Conservation (phyloP, 352 stramenopile species). For the Pythium phragmitis region DNA sequence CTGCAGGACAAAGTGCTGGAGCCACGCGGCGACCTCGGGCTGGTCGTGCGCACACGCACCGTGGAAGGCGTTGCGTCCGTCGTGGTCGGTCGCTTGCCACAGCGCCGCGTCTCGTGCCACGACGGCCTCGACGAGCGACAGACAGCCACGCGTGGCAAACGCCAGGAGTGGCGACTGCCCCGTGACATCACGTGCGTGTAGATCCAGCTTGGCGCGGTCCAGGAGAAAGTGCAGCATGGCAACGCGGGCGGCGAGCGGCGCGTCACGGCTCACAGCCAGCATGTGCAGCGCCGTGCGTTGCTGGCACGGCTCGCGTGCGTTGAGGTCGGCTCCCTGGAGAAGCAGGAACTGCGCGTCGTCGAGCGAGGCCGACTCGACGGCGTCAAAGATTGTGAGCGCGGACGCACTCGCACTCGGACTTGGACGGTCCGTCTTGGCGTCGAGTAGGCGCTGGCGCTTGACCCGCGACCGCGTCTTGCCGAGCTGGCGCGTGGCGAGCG, state of each 20-base stretch:
- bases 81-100: conserved; percentile 28
- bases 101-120: conserved; percentile 29
- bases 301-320: conserved; percentile 37
- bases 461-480: conserved; percentile 44
- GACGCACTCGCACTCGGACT: background rate
- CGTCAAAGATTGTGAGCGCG: conserved; percentile 49
- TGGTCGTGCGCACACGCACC: conserved; percentile 59
- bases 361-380: conserved; percentile 50
- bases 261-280: conserved; percentile 51
- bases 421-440: conserved; percentile 14
- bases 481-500: conserved; percentile 41
- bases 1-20: conserved; percentile 34
- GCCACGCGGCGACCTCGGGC: conserved; percentile 45
- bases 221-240: conserved; percentile 63
- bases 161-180: conserved; percentile 56
- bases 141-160: conserved; percentile 46
- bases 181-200: conserved; percentile 40
- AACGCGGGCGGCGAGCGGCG: conserved; percentile 39
- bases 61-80: conserved; percentile 53
- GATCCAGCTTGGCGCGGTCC: conserved; percentile 30
- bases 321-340: conserved; percentile 40
- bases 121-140: conserved; percentile 45
- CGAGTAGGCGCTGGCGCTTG: conserved; percentile 37
- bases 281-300: conserved; percentile 53
- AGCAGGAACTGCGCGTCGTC: conserved; percentile 59